These are phyloP conservation scores for Tilletia horrida DNA, from an alignment of 1,284 basidiomycete genomes.

Conservation along the genomic window DNA sequence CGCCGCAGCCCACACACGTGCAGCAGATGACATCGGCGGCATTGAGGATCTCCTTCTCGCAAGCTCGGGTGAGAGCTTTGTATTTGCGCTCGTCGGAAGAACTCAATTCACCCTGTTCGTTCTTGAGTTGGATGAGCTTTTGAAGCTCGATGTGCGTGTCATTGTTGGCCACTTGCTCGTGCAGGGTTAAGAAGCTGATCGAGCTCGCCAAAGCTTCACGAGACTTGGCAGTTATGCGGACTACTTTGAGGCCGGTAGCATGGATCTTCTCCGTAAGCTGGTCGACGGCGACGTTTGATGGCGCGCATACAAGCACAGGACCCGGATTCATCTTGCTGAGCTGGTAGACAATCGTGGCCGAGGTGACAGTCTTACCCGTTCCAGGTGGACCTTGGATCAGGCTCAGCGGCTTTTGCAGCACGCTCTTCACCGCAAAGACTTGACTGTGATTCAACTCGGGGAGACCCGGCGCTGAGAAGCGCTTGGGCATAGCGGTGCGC, in stretches of 20 bases:
- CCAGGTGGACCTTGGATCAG: constrained; percentile 93
- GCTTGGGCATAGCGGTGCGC: constrained; percentile 82
- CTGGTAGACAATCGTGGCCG: constrained; percentile 98
- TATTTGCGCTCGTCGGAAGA: constrained; percentile 96
- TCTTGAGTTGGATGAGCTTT: constrained; percentile 95
- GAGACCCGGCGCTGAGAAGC: constrained; percentile 90
- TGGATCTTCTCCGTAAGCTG: constrained; percentile 99
- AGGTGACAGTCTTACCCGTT: constrained; percentile 98
- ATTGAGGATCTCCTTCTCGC: constrained; percentile 92
- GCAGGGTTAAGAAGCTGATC: constrained; percentile 86
- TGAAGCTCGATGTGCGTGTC: constrained; percentile 73
- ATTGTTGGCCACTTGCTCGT: constrained; percentile 94
- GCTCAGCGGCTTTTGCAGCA: constrained; percentile 95
- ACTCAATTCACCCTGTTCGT: constrained; percentile 92
- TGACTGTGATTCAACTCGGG: constrained; percentile 95
- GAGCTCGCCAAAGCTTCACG: constrained; percentile 94
- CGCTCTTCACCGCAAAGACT: constrained; percentile 98
- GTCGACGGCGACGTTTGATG: constrained; percentile 98
- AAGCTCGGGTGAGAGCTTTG: constrained; percentile 87
- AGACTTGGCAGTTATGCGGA: constrained; percentile 93
- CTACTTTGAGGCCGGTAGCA: constrained; percentile 91
- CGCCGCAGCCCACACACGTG: constrained; percentile 96
- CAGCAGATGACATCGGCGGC: constrained; percentile 98
- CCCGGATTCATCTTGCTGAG: constrained; percentile 99
- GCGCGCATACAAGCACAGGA: constrained; percentile 96